Base-by-base conservation (phyloP, 1,284 basidiomycete species). In the Moniliella sp. region DNA sequence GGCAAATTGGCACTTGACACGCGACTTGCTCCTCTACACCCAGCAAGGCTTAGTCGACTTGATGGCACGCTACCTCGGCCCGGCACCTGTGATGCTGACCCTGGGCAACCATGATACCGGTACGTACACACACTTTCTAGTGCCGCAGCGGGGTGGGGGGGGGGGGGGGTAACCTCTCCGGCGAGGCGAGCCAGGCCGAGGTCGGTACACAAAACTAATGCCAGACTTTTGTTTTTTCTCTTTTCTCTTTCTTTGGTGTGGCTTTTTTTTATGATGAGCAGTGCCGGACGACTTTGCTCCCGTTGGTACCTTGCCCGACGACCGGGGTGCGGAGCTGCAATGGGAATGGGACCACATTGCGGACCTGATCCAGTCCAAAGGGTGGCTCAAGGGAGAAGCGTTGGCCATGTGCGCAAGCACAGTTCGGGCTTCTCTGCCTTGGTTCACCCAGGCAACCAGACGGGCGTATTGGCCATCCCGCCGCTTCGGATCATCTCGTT, bases 401-500 rank as follows among this genome's bases (percentile, higher is more conserved):
- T 72, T 1, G 53, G 69, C 33, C 62, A 69, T 30, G 76, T 76
- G 0, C 67, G 68, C 30, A 64, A 71, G 1, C 76, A 81, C 57
- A 80, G 79, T 46, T 69, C 72, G 5, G 77, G 68, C 9, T 81
- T 77, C 53, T 73, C 65, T 34, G 66, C 64, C n/a, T 52, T 71
- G 14, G 75, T 75, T n/a, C n/a, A n/a, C n/a, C n/a, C n/a, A n/a
- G n/a, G n/a, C n/a, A n/a, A n/a, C n/a, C 72, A 62, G 74, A 78
- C 12, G 66, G 67, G 40, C 70, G 76, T 13, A 47, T 57, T 4
- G 72, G 78, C 38, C 76, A 76, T 1, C n/a, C n/a, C n/a, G n/a
- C n/a, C n/a, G n/a, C 62, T 82, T 15, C 66, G 75, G 17, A 62
- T 81, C 27, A 76, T 81, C 37, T 72, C 75, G 23, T 57, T 81